A percentile compares a stretch with the other conserved stretches of the same genome.
Conservation (phyloP, 306 rosid species). For the Vigna hirtella region DNA sequence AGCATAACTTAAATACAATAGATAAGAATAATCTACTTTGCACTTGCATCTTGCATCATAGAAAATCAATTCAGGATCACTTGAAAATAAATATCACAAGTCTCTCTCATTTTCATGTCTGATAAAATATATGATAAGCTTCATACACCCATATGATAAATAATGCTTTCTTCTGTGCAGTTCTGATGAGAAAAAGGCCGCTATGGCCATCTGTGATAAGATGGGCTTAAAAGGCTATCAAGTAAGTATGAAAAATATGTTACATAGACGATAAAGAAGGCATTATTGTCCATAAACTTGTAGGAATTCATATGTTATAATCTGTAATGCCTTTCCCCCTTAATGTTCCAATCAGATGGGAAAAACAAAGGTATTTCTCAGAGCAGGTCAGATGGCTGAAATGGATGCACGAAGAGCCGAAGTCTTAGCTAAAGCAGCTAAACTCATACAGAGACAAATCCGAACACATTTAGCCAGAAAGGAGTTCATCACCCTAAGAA, state of each 20-base stretch:
- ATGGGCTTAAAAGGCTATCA: slow-evolving; percentile 87
- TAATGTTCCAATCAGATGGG: slow-evolving; percentile 66
- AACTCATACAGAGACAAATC: slow-evolving; percentile 79
- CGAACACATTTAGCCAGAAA: slow-evolving; percentile 74
- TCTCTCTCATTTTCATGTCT: slow-evolving; percentile 13
- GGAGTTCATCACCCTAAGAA: slow-evolving; percentile 66
- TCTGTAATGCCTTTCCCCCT: slow-evolving; percentile 23
- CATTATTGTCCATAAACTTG: slow-evolving; percentile 14
- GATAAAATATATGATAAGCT: slow-evolving; percentile 28
- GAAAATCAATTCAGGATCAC: slow-evolving; percentile 16
- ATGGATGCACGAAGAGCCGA: slow-evolving; percentile 86
- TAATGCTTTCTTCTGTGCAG: slow-evolving; percentile 54
- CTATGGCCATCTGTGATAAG: slow-evolving; percentile 73
- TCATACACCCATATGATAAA: slow-evolving; percentile 23
- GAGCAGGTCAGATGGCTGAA: slow-evolving; percentile 98
- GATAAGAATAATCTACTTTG: neutral
- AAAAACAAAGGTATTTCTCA: slow-evolving; percentile 80
- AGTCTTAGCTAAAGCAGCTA: slow-evolving; percentile 78
- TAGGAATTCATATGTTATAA: slow-evolving; percentile 14
- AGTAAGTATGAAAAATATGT: slow-evolving; percentile 54
- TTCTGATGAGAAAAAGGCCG: slow-evolving; percentile 83
- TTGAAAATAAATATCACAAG: slow-evolving; percentile 21
- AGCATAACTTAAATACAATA: slow-evolving; percentile 30
- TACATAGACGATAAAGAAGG: slow-evolving; percentile 3
- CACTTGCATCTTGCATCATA: slow-evolving; percentile 21